Percentiles rank a stretch among this genome's conserved stretches.
Evolutionary conservation across 352 stramenopile species (phyloP).

Genomic region (Phytophthora brassicae): DNA sequence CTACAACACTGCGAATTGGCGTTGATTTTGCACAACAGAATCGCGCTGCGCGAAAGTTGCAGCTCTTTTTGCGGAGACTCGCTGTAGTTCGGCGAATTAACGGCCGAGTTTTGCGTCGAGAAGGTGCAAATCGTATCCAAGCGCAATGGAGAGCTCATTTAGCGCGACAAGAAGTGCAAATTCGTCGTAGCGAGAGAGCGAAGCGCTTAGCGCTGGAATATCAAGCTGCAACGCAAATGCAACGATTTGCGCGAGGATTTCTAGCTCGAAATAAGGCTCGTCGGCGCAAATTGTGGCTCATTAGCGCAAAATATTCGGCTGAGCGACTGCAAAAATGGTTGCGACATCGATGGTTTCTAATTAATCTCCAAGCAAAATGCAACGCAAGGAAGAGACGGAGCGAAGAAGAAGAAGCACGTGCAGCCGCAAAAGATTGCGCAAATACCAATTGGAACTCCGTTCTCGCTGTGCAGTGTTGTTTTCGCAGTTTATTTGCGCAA

Average conservation of each 20-base stretch:
- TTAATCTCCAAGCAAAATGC: constrained; percentile 30
- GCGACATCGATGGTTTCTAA: constrained; percentile 16
- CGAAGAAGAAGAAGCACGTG: constrained; percentile 29
- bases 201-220: constrained; percentile 18
- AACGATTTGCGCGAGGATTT: constrained; percentile 26
- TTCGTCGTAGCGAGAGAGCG: constrained; percentile 4
- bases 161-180: constrained; percentile 24
- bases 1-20: constrained; percentile 51
- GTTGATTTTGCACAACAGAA: constrained; percentile 58
- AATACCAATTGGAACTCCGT: constrained; percentile 25
- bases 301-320: constrained; percentile 13
- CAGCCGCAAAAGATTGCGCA: constrained; percentile 27
- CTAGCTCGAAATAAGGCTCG: constrained; percentile 26
- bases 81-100: constrained; percentile 33
- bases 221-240: constrained; percentile 30
- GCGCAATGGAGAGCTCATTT: constrained; percentile 32
- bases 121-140: constrained; percentile 41
- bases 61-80: constrained; percentile 52
- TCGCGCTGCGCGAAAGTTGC: constrained; percentile 44
- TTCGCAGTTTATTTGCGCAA: constrained; percentile 38
- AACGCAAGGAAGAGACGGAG: constrained; percentile 26
- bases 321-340: constrained; percentile 26
- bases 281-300: constrained; percentile 20
- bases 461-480: constrained; percentile 42
- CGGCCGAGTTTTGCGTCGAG: constrained; percentile 14